Conservation (phyloP, 1,284 basidiomycete species). For the Peniophora sp. region DNA sequence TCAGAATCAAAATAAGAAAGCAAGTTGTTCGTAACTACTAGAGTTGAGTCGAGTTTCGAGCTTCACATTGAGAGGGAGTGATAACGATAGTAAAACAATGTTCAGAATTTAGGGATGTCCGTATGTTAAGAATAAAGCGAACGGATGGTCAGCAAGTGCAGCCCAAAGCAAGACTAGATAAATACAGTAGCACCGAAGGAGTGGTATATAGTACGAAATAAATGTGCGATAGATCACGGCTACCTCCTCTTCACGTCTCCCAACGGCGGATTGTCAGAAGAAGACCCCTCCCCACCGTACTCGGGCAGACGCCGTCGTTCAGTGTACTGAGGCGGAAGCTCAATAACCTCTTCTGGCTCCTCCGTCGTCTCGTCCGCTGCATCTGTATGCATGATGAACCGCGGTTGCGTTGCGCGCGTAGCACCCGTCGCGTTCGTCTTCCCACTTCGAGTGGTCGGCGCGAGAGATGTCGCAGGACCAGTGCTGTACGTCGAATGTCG, state of each 20-base stretch:
- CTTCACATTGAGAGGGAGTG: too few relatives aligned
- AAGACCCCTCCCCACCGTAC: too few relatives aligned
- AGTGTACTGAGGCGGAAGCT: constrained; percentile 69
- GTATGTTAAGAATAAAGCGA: too few relatives aligned
- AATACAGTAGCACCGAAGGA: background rate
- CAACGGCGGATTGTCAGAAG: too few relatives aligned
- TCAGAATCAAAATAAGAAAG: too few relatives aligned
- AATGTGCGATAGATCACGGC: background rate
- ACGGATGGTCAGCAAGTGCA: too few relatives aligned
- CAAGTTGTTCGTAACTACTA: too few relatives aligned
- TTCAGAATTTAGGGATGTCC: too few relatives aligned
- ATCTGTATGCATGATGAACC: constrained; percentile 65
- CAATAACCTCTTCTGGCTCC: constrained; percentile 50
- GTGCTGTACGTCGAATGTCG: constrained; percentile 1
- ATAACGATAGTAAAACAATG: too few relatives aligned
- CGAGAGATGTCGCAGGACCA: background rate
- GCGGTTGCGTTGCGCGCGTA: constrained; percentile 17
- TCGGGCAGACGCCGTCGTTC: constrained; percentile 31
- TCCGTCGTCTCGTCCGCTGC: constrained; percentile 44
- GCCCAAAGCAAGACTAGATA: background rate
- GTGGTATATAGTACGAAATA: background rate
- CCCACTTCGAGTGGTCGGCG: constrained; percentile 44
- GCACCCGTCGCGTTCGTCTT: constrained; percentile 9
- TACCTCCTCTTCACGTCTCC: too few relatives aligned
- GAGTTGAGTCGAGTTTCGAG: too few relatives aligned